Base-by-base conservation (phyloP, 2,329 filamentous ascomycete genomes). In the Alternaria alternata region DNA sequence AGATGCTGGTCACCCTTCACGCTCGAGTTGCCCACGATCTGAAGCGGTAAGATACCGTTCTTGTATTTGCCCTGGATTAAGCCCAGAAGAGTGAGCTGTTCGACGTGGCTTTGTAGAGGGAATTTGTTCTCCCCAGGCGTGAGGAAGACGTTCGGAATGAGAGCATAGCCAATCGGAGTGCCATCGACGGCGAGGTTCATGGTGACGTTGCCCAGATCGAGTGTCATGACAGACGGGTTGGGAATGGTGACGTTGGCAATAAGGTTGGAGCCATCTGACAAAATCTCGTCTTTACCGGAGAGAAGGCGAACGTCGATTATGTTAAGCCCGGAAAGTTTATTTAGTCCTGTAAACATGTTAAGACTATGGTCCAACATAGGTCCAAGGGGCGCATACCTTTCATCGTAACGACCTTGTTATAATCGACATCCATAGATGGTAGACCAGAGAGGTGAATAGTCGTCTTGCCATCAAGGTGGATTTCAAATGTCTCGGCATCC, bases 161-260 rank as follows among this genome's bases (percentile, higher is more conserved):
- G 84, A 7, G 86, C 78, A 41, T 78, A 83, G 53, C 89, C 89
- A 62, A 91, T 81, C 1, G 79, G 64, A 44, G 76, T 66, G 46
- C 80, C 83, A 44, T 84, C 81, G 53, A 89, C 81, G 68, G 81
- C 86, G 71, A 87, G 87, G 75, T 82, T 78, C 76, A 90, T 89
- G 28, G 85, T 85, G 36, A 87, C 81, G 68, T 91, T 89, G 68
- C 89, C 89, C 82, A 91, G 85, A 34, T 89, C 84, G 53, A 91
- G 82, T n/a, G 84, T 87, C 71, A 89, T 83, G 52, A 86, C 78
- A 1, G 88, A 89, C 7, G 82, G 83, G 75, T 91, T 92, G 65
- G 87, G 88, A 51, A 91, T 88, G 57, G 81, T 80, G 58, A 85
- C 83, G 14, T 80, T 84, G 66, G 84, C 88, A 52, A 83, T 78